Percentiles rank a stretch among this genome's conserved stretches.
Evolutionary conservation across 345 rosid genomes (phyloP).

Genomic region (Carallia pectinifolia): DNA sequence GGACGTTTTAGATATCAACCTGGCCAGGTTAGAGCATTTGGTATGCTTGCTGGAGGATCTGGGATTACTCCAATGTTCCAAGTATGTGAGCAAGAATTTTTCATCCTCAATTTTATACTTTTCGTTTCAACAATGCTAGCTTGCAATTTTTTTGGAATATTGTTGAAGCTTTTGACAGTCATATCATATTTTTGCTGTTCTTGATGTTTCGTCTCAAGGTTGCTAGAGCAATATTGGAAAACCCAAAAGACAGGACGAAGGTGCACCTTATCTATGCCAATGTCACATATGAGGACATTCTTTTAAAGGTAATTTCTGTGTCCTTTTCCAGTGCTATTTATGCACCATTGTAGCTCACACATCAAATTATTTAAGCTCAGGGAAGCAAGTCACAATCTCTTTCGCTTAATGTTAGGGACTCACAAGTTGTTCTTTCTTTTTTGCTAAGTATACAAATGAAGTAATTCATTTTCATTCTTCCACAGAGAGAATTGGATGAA

Average conservation of each 20-base stretch:
- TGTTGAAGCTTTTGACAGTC: no score
- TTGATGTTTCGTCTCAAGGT: conserved; percentile 47
- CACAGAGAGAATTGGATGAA: conserved; percentile 82
- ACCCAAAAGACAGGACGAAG: conserved; percentile 75
- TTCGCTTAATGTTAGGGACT: no score
- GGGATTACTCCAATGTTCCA: conserved; percentile 99
- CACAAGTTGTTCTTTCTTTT: no score
- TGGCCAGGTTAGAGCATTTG: conserved; percentile 88
- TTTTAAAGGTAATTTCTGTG: conserved; percentile 58
- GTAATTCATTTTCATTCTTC: conserved; percentile 9
- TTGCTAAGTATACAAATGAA: no score
- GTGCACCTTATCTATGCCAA: conserved; percentile 92
- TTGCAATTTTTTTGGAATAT: no score
- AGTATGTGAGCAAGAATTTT: conserved; percentile 34
- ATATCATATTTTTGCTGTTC: neutral
- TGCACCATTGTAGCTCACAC: no score
- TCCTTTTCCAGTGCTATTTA: no score
- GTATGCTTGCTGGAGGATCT: conserved; percentile 98
- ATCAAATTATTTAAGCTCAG: no score
- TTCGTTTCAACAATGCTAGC: no score
- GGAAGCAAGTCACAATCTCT: no score
- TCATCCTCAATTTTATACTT: neutral
- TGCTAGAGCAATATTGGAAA: conserved; percentile 89
- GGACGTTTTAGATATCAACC: conserved; percentile 93
- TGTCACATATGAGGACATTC: conserved; percentile 84